Conservation (phyloP, 495 filamentous ascomycete genomes). For the Penicillium mononematosum region DNA sequence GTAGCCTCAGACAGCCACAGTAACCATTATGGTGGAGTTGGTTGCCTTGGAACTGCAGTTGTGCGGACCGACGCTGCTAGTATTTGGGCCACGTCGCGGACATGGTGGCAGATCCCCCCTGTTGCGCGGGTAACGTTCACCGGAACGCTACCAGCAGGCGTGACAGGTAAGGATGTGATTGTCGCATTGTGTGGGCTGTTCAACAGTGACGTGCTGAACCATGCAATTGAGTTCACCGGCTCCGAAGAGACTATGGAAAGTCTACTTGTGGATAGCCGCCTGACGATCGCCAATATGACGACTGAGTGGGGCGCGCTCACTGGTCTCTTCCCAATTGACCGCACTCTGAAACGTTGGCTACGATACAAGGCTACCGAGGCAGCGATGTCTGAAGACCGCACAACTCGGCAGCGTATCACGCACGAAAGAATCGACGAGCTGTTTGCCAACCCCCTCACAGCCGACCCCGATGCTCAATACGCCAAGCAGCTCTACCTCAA, state of each 20-base stretch:
- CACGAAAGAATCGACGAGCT: slow-evolving; percentile 72
- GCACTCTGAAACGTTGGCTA: slow-evolving; percentile 70
- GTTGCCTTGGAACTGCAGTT: slow-evolving; percentile 58
- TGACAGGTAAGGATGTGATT: slow-evolving; percentile 95
- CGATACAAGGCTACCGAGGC: slow-evolving; percentile 70
- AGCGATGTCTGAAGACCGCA: slow-evolving; percentile 41
- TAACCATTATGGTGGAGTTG: slow-evolving; percentile 46
- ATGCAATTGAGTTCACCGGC: slow-evolving; percentile 87
- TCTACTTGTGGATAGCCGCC: slow-evolving; percentile 70
- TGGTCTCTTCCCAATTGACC: slow-evolving; percentile 83
- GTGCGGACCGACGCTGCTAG: slow-evolving; percentile 84
- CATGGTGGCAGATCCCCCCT: slow-evolving; percentile 89
- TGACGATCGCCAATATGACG: slow-evolving; percentile 93
- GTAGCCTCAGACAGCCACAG: slow-evolving; percentile 82
- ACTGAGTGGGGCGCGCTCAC: slow-evolving; percentile 90
- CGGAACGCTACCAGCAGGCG: slow-evolving; percentile 71
- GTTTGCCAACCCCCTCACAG: slow-evolving; percentile 60
- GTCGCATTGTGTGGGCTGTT: slow-evolving; percentile 86
- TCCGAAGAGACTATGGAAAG: slow-evolving; percentile 73
- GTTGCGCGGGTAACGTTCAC: slow-evolving; percentile 78
- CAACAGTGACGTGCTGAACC: slow-evolving; percentile 88
- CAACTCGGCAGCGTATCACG: slow-evolving; percentile 54
- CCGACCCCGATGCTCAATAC: slow-evolving; percentile 77
- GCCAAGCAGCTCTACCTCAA: slow-evolving; percentile 77
- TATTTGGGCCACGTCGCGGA: slow-evolving; percentile 82